phyloP scores from a whole-genome alignment of 768 basidiomycete genomes.

The Daedalea quercina region DNA sequence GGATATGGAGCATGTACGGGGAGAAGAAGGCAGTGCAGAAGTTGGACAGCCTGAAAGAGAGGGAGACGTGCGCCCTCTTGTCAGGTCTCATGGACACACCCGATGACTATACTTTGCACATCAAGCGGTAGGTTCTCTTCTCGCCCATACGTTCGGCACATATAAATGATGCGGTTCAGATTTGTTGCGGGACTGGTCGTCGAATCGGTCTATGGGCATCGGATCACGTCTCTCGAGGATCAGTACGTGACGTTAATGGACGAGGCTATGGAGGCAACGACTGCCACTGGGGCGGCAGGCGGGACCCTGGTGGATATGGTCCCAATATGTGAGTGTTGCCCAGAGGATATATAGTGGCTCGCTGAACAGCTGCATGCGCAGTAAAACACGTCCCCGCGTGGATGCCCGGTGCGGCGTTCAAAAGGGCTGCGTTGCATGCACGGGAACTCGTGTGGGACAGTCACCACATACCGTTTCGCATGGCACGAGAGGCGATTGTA shows the following conservation, averaged over 20 bases:
- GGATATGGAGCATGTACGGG: constrained; percentile 21
- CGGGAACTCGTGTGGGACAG: background rate
- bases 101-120: constrained; percentile 18
- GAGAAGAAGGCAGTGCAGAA: constrained; percentile 7
- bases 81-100: constrained; percentile 22
- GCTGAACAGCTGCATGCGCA: background rate
- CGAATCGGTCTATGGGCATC: constrained; percentile 27
- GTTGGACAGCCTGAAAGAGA: constrained; percentile 17
- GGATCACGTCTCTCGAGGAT: constrained; percentile 24
- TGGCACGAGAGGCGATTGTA: background rate
- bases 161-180: constrained; percentile 6
- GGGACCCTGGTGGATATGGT: constrained; percentile 9
- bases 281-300: constrained; percentile 20
- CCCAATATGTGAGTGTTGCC: background rate
- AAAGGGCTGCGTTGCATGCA: constrained; percentile 1
- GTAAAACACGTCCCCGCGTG: constrained; percentile 16
- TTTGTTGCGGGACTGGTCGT: constrained; percentile 23
- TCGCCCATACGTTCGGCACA: no score
- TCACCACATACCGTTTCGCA: background rate
- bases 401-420: constrained; percentile 19
- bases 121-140: constrained; percentile 10
- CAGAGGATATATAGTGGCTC: no score
- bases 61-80: constrained; percentile 21
- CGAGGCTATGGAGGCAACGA: constrained; percentile 17
- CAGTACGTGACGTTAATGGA: constrained; percentile 23